Conservation (phyloP, 1,284 basidiomycete species). For the Rhodofomes roseus region DNA sequence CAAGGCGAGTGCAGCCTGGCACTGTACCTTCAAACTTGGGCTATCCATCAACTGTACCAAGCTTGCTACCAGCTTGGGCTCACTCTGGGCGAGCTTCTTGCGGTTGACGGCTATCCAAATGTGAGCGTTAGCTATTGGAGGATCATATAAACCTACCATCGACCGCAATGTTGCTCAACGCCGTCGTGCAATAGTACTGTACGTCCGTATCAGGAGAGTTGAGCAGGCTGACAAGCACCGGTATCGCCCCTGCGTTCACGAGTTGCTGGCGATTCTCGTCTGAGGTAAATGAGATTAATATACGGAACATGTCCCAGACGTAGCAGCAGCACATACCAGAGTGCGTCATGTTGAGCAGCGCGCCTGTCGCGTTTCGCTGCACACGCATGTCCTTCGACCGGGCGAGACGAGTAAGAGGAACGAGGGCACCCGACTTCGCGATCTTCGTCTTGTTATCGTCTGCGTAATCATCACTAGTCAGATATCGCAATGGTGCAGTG, state of each 20-base stretch:
- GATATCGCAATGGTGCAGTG: no score
- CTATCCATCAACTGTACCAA: constrained; percentile 98
- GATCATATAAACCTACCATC: constrained; percentile 56
- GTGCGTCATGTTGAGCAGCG: constrained; percentile 99
- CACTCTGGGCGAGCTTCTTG: constrained; percentile 92
- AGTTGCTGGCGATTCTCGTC: constrained; percentile 99
- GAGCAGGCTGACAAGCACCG: constrained; percentile 92
- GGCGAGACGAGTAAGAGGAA: constrained; percentile 94
- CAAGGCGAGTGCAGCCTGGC: constrained; percentile 95
- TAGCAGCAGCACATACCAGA: constrained; percentile 58
- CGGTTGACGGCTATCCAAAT: constrained; percentile 68
- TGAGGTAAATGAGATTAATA: constrained; percentile 29
- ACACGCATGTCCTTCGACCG: constrained; percentile 99
- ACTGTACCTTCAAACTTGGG: constrained; percentile 97
- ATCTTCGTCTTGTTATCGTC: constrained; percentile 99
- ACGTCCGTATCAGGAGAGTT: constrained; percentile 99
- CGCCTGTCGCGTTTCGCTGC: constrained; percentile 97
- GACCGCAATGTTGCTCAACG: constrained; percentile 97
- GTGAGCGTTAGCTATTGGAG: neutral
- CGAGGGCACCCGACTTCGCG: constrained; percentile 96
- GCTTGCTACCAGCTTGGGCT: constrained; percentile 94
- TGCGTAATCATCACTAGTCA: constrained; percentile 21
- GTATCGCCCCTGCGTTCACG: constrained; percentile 97
- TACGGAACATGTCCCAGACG: constrained; percentile 4
- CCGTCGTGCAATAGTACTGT: constrained; percentile 99